Evolutionary conservation across 2,329 filamentous ascomycete species (phyloP).

Genomic region (Orbilia ellipsospora): DNA sequence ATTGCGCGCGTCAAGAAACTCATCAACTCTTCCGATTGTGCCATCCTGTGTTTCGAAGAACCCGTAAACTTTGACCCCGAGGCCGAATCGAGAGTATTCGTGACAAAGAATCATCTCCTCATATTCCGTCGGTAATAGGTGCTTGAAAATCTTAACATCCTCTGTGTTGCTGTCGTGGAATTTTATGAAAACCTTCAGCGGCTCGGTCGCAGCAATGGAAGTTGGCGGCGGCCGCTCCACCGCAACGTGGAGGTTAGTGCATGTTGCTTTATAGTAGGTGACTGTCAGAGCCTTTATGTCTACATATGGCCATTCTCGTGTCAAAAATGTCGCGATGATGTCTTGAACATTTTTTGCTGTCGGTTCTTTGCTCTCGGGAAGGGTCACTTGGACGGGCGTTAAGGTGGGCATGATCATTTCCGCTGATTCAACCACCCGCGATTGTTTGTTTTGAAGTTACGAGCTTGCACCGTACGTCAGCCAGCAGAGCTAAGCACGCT

Average conservation of each 20-base stretch:
- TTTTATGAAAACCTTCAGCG: conserved; percentile 39
- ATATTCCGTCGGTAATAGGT: conserved; percentile 54
- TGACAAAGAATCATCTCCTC: conserved; percentile 57
- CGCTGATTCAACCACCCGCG: too few species aligned
- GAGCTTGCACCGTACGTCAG: too few species aligned
- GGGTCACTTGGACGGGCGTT: conserved; percentile 33
- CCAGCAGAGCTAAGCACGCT: too few species aligned
- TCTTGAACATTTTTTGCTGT: conserved; percentile 42
- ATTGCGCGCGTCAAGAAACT: conserved; percentile 57
- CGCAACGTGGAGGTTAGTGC: conserved; percentile 53
- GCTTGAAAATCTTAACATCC: conserved; percentile 53
- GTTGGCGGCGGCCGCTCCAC: conserved; percentile 55
- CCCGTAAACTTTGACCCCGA: conserved; percentile 56
- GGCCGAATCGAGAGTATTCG: conserved; percentile 55
- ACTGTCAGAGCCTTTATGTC: conserved; percentile 48
- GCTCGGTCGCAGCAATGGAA: conserved; percentile 25
- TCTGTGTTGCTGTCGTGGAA: conserved; percentile 9
- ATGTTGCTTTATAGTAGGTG: conserved; percentile 48
- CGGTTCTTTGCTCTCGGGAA: conserved; percentile 47
- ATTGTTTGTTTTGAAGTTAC: too few species aligned
- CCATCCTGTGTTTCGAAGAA: conserved; percentile 57
- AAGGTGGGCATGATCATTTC: conserved; percentile 33
- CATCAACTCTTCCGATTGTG: conserved; percentile 55
- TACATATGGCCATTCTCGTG: conserved; percentile 54
- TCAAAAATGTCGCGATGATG: conserved; percentile 55